Conservation (phyloP, 176 grass and related monocot species). For the Canna indica region DNA sequence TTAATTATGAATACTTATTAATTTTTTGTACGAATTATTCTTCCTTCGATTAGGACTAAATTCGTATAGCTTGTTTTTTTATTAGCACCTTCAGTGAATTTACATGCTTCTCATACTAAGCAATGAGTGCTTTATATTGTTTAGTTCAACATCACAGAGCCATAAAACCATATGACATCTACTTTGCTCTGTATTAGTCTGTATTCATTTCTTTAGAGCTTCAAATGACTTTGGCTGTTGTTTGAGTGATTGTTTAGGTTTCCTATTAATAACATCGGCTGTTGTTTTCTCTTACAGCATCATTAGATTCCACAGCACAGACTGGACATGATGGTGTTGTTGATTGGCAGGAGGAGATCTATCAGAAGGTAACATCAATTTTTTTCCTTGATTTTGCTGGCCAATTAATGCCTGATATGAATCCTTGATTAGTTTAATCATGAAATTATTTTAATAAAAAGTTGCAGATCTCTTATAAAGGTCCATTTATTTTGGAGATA, state of each 20-base stretch:
- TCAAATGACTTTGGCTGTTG: slow-evolving; percentile 14
- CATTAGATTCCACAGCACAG: slow-evolving; percentile 62
- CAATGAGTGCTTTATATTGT: too few species aligned
- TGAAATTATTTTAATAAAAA: too few species aligned
- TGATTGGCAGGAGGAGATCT: slow-evolving; percentile 62
- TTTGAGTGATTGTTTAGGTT: slow-evolving; percentile 12
- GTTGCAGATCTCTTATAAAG: too few species aligned
- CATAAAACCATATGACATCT: too few species aligned
- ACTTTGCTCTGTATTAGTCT: background rate
- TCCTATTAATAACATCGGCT: background rate
- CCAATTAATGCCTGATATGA: background rate
- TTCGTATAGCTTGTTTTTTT: too few species aligned
- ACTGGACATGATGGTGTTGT: slow-evolving; percentile 34
- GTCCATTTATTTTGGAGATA: background rate
- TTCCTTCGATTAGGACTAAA: too few species aligned
- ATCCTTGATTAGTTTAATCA: too few species aligned
- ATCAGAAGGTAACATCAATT: slow-evolving; percentile 48
- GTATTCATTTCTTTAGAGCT: background rate
- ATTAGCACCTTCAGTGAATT: too few species aligned
- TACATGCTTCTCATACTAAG: too few species aligned
- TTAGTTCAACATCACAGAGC: too few species aligned
- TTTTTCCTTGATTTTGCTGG: background rate
- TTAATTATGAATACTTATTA: too few species aligned
- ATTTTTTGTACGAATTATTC: too few species aligned
- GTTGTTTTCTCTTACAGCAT: slow-evolving; percentile 38